Evolutionary conservation across 2,329 filamentous ascomycete species (phyloP).

Genomic region (Colletotrichum shisoi): DNA sequence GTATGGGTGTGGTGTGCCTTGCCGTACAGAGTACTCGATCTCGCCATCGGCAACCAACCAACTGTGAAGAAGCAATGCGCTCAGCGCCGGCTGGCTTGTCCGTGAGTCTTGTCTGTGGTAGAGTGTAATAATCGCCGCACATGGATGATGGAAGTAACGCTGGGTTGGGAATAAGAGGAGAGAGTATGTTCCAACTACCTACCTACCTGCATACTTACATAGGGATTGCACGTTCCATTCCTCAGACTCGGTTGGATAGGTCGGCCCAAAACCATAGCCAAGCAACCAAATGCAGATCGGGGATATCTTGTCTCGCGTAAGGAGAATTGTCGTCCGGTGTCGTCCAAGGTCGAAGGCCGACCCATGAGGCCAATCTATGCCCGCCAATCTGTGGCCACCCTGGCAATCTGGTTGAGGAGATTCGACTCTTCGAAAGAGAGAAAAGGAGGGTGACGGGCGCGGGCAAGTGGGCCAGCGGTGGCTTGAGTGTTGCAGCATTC

Average conservation of each 20-base stretch:
- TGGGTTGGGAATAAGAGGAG: not conserved
- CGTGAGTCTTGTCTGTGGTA: constrained; percentile 31
- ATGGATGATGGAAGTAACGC: constrained; percentile 4
- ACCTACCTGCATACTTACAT: not conserved
- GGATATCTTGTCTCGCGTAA: constrained; percentile 28
- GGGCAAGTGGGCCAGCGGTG: constrained; percentile 23
- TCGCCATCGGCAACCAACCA: constrained; percentile 7
- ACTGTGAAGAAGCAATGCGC: constrained; percentile 6
- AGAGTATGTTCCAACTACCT: not conserved
- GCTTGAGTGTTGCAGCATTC: constrained; percentile 37
- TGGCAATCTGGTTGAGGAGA: constrained; percentile 26
- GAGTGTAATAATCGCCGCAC: constrained; percentile 27
- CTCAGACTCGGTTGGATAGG: not conserved
- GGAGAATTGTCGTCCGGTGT: constrained; percentile 38
- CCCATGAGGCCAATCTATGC: constrained; percentile 30
- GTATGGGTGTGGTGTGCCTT: constrained; percentile 14
- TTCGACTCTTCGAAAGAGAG: not conserved
- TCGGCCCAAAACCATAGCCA: not conserved
- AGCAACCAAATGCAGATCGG: not conserved
- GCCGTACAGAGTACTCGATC: constrained; percentile 14
- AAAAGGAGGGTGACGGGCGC: constrained; percentile 25
- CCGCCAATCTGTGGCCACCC: constrained; percentile 35
- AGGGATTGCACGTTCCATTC: not conserved
- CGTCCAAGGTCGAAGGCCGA: constrained; percentile 23
- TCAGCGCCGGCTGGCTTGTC: constrained; percentile 1